These are phyloP conservation scores for Scutellaria minor DNA, from an alignment of 257 asterid species.

Conservation along the genomic window DNA sequence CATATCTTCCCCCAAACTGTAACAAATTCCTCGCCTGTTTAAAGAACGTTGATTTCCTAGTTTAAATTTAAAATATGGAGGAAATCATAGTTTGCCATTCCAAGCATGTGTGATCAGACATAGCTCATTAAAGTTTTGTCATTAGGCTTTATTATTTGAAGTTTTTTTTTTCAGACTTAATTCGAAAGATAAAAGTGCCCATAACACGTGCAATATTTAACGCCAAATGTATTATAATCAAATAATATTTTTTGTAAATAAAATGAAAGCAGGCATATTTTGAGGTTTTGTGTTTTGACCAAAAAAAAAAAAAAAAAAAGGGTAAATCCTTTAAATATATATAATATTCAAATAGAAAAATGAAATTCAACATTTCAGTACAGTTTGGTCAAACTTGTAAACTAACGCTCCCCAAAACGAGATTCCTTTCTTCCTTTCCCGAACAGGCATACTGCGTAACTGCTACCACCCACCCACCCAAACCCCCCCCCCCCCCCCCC, in stretches of 20 bases:
- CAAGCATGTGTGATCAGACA: too few relatives aligned
- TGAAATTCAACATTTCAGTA: background rate
- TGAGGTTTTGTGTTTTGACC: too few relatives aligned
- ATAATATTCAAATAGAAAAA: slow-evolving; percentile 13
- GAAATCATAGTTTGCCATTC: too few relatives aligned
- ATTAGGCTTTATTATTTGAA: too few relatives aligned
- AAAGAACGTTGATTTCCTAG: slow-evolving; percentile 24
- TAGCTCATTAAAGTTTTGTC: too few relatives aligned
- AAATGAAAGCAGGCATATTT: too few relatives aligned
- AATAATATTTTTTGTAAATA: background rate
- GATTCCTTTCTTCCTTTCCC: slow-evolving; percentile 39
- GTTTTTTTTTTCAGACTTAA: too few relatives aligned
- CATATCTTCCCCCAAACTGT: background rate
- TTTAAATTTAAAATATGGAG: background rate
- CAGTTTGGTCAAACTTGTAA: slow-evolving; percentile 39
- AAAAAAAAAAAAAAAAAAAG: too few relatives aligned
- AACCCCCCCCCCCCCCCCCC: background rate
- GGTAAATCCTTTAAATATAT: too few relatives aligned
- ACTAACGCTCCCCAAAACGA: slow-evolving; percentile 31
- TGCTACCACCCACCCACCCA: background rate
- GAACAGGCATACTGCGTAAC: slow-evolving; percentile 1
- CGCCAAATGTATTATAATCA: background rate
- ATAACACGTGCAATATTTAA: too few relatives aligned
- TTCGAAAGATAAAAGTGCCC: too few relatives aligned
- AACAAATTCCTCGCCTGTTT: slow-evolving; percentile 15